Conservation (phyloP, 1,284 basidiomycete genomes). For the Chalciporus sp. region DNA sequence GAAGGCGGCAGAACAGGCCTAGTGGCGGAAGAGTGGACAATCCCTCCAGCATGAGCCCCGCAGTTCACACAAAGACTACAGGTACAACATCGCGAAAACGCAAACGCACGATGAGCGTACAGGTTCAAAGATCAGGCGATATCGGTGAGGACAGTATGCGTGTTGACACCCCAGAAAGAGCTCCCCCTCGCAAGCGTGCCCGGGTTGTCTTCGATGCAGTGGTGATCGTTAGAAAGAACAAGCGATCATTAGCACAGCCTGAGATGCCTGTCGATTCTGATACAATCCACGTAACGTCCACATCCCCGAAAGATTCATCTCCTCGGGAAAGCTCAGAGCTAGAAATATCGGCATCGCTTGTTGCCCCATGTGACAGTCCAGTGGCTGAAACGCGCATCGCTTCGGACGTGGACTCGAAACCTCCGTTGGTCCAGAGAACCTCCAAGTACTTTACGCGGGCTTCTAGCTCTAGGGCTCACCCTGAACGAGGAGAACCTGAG, state of each 20-base stretch:
- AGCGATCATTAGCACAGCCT: too few relatives aligned
- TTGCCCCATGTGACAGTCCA: too few relatives aligned
- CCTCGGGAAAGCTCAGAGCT: not conserved
- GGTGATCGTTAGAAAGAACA: slow-evolving; percentile 12
- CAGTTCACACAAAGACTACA: not conserved
- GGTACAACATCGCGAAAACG: not conserved
- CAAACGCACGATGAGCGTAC: not conserved
- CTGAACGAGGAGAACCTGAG: not conserved
- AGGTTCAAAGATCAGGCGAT: too few relatives aligned
- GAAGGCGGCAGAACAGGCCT: not conserved
- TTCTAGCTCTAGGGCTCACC: not conserved
- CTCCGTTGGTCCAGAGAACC: not conserved
- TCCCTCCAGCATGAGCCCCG: not conserved
- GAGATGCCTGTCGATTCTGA: too few relatives aligned
- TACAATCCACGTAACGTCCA: too few relatives aligned
- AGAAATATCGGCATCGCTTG: too few relatives aligned
- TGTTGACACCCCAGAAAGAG: not conserved
- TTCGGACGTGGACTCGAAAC: not conserved
- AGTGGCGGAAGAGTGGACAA: not conserved
- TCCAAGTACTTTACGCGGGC: slow-evolving; percentile 26
- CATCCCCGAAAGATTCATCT: too few relatives aligned
- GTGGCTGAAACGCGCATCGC: not conserved
- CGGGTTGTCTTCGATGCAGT: slow-evolving; percentile 16
- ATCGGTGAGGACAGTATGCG: not conserved
- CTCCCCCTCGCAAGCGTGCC: not conserved